Percentiles rank a stretch among this genome's conserved stretches.
phyloP scores from a whole-genome alignment of 1,284 basidiomycete species.

The Ganoderma boninense region DNA sequence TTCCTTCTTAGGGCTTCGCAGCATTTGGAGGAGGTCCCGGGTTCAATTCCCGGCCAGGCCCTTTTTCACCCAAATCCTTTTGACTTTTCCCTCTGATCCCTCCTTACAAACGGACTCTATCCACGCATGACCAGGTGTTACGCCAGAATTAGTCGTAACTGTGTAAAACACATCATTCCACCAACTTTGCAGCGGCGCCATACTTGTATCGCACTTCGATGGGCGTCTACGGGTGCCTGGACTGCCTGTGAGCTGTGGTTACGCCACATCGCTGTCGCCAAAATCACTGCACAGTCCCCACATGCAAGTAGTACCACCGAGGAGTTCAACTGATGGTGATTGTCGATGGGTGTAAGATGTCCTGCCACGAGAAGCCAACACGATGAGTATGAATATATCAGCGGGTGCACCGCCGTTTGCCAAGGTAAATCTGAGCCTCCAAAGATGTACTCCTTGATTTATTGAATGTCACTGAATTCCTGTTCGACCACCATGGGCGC shows the following conservation, averaged over 20 bases:
- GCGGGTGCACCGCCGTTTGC: neutral
- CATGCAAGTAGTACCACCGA: neutral
- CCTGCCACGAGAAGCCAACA: neutral
- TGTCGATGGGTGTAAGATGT: neutral
- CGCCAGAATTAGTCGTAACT: neutral
- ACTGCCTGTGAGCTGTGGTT: neutral
- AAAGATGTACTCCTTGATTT: neutral
- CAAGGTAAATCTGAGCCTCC: neutral
- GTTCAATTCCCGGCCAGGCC: conserved; percentile 88
- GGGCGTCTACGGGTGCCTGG: neutral
- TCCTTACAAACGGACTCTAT: too few species aligned
- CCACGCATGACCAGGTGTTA: too few species aligned
- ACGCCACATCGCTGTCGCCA: neutral
- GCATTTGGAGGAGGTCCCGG: conserved; percentile 80
- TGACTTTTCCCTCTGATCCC: neutral
- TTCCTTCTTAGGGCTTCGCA: conserved; percentile 31
- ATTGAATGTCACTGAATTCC: neutral
- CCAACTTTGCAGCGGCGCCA: too few species aligned
- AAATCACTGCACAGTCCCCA: neutral
- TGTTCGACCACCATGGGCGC: neutral
- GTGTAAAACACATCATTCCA: neutral
- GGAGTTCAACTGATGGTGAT: neutral
- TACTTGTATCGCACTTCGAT: neutral
- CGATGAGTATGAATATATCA: too few species aligned
- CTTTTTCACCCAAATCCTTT: conserved; percentile 35